phyloP scores from a whole-genome alignment of 768 basidiomycete genomes.

The Boletus pseudopeckii region DNA sequence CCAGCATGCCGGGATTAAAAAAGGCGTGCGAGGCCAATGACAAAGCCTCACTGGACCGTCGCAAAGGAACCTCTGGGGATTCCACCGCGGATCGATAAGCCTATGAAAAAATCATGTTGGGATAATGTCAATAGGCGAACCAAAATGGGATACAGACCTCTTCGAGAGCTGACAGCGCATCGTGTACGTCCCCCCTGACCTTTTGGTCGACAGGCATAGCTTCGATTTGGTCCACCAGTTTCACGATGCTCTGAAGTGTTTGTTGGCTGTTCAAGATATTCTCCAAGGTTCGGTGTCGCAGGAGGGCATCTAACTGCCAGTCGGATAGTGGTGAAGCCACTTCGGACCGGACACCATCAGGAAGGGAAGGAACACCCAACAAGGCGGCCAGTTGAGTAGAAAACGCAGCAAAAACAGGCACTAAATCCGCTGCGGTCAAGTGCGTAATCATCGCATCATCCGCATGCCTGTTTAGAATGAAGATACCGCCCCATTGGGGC shows the following conservation, averaged over 20 bases:
- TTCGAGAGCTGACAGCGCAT: slow-evolving; percentile 69
- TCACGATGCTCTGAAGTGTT: slow-evolving; percentile 77
- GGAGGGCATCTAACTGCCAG: slow-evolving; percentile 82
- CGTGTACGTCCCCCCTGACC: slow-evolving; percentile 69
- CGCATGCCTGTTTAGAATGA: slow-evolving; percentile 61
- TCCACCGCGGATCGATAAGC: slow-evolving; percentile 19
- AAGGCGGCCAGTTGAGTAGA: slow-evolving; percentile 69
- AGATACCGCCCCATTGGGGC: slow-evolving; percentile 92
- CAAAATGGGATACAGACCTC: slow-evolving; percentile 44
- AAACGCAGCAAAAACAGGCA: slow-evolving; percentile 60
- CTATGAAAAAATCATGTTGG: slow-evolving; percentile 17
- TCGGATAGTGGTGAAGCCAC: slow-evolving; percentile 41
- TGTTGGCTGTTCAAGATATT: slow-evolving; percentile 66
- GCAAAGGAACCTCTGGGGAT: slow-evolving; percentile 39
- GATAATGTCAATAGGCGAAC: neutral
- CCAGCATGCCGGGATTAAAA: slow-evolving; percentile 96
- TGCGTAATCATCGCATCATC: slow-evolving; percentile 23
- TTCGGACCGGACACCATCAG: slow-evolving; percentile 39
- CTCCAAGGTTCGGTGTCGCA: slow-evolving; percentile 66
- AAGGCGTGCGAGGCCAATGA: slow-evolving; percentile 80
- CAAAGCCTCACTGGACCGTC: slow-evolving; percentile 59
- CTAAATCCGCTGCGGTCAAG: slow-evolving; percentile 41
- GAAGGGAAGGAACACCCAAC: slow-evolving; percentile 73
- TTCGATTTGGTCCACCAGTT: slow-evolving; percentile 79
- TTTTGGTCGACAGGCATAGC: slow-evolving; percentile 88